Conservation (phyloP, 2,329 filamentous ascomycete genomes). For the Colletotrichum simmondsii region DNA sequence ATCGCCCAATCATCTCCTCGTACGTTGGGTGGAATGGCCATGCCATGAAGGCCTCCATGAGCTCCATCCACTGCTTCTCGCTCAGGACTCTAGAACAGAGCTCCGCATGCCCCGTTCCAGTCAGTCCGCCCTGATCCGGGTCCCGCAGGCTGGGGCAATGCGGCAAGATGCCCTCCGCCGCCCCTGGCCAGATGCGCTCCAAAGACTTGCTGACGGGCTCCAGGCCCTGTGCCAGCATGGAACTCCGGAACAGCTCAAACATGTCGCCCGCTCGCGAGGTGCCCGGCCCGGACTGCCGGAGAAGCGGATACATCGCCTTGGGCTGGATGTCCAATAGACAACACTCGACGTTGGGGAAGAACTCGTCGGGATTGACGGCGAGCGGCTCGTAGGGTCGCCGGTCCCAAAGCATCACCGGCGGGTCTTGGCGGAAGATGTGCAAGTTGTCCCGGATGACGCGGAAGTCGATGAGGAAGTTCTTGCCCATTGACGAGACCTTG, state of each 20-base stretch:
- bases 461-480: conserved; percentile 49
- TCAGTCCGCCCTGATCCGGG: conserved; percentile 56
- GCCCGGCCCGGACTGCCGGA: conserved; percentile 56
- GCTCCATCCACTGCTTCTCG: conserved; percentile 64
- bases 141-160: conserved; percentile 62
- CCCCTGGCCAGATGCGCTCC: conserved; percentile 68
- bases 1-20: conserved; percentile 57
- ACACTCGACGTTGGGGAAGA: conserved; percentile 70
- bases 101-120: conserved; percentile 49
- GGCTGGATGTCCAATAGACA: conserved; percentile 77
- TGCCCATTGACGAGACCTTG: conserved; percentile 45
- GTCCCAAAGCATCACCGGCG: conserved; percentile 74
- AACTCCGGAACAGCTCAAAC: conserved; percentile 62
- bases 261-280: conserved; percentile 57
- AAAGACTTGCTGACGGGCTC: conserved; percentile 56
- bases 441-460: conserved; percentile 62
- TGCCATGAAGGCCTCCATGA: conserved; percentile 69
- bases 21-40: conserved; percentile 73
- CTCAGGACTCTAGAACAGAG: conserved; percentile 62
- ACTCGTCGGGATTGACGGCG: conserved; percentile 66
- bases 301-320: conserved; percentile 57
- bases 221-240: conserved; percentile 48
- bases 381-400: conserved; percentile 78
- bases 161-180: conserved; percentile 62
- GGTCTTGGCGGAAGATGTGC: conserved; percentile 59